Percentiles rank a stretch among this genome's conserved stretches.
Evolutionary conservation across 2,329 filamentous ascomycete genomes (phyloP).

Genomic region (Cryoendolithus antarcticus): DNA sequence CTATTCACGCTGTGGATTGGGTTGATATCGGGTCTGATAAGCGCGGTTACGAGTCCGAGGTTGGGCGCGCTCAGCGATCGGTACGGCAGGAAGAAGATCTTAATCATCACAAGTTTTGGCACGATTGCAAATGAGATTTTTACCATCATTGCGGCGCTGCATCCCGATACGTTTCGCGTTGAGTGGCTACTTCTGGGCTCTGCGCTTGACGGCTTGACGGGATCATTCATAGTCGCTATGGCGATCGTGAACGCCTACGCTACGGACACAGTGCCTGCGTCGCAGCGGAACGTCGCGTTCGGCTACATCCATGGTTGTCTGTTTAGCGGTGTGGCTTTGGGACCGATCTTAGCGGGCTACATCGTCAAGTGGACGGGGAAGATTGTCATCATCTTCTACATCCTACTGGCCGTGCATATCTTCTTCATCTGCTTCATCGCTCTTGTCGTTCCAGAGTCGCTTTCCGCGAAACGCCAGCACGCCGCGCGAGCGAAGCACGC

Average conservation of each 20-base stretch:
- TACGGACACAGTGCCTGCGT: constrained; percentile 74
- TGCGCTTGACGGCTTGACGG: constrained; percentile 68
- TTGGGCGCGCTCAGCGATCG: constrained; percentile 78
- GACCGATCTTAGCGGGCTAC: constrained; percentile 69
- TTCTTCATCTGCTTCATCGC: constrained; percentile 61
- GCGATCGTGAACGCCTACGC: constrained; percentile 75
- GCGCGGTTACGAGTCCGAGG: constrained; percentile 69
- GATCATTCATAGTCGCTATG: constrained; percentile 77
- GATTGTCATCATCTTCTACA: constrained; percentile 73
- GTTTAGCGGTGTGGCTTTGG: constrained; percentile 78
- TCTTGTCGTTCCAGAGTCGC: constrained; percentile 69
- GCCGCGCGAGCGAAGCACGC: constrained; percentile 57
- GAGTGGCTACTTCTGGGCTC: constrained; percentile 68
- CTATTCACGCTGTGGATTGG: constrained; percentile 67
- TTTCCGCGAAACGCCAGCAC: constrained; percentile 60
- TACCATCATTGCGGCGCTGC: constrained; percentile 65
- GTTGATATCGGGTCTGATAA: constrained; percentile 62
- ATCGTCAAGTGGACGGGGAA: constrained; percentile 65
- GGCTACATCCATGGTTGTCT: constrained; percentile 83
- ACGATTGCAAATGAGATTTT: constrained; percentile 62
- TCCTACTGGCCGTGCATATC: constrained; percentile 58
- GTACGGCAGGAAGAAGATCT: constrained; percentile 63
- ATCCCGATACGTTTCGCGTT: constrained; percentile 60
- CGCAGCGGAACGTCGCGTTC: constrained; percentile 68
- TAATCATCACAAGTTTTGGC: constrained; percentile 63